Conservation (phyloP, 1,284 basidiomycete species). For the Pseudozyma tsukubaensis region DNA sequence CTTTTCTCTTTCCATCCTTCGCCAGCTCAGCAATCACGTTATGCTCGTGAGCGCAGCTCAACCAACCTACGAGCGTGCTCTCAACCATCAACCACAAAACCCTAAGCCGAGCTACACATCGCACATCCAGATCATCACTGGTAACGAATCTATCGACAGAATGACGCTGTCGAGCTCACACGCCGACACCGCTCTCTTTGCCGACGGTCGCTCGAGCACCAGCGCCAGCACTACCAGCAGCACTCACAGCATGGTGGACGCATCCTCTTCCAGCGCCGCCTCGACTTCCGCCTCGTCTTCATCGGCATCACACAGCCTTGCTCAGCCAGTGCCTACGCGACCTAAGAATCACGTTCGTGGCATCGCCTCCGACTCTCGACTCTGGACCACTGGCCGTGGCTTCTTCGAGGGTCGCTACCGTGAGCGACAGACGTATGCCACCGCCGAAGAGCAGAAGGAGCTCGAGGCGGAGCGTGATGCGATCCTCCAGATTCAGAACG, state of each 20-base stretch:
- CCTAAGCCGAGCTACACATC: slow-evolving; percentile 7
- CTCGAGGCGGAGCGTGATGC: slow-evolving; percentile 40
- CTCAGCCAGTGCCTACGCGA: slow-evolving; percentile 32
- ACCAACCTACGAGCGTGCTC: slow-evolving; percentile 23
- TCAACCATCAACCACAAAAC: slow-evolving; percentile 22
- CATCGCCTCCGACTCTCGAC: slow-evolving; percentile 39
- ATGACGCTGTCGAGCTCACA: slow-evolving; percentile 40
- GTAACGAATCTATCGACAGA: slow-evolving; percentile 11
- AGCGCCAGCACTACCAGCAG: slow-evolving; percentile 12
- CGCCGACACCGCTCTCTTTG: slow-evolving; percentile 20
- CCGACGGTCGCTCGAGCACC: slow-evolving; percentile 17
- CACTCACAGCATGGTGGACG: slow-evolving; percentile 3
- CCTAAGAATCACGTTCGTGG: slow-evolving; percentile 52
- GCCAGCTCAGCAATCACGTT: slow-evolving; percentile 16
- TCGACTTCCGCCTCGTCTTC: slow-evolving; percentile 12
- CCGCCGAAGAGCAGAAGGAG: slow-evolving; percentile 33
- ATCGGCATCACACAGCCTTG: slow-evolving; percentile 9
- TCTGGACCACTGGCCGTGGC: slow-evolving; percentile 34
- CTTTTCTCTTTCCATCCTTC: slow-evolving; percentile 1
- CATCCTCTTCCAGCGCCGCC: slow-evolving; percentile 1
- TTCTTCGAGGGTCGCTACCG: slow-evolving; percentile 41
- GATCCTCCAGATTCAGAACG: slow-evolving; percentile 43
- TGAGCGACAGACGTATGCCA: slow-evolving; percentile 35
- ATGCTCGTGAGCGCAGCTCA: slow-evolving; percentile 39
- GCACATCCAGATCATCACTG: slow-evolving; percentile 4